Base-by-base conservation (phyloP, 2,329 filamentous ascomycete species). In the Chaetomium olivaceum region DNA sequence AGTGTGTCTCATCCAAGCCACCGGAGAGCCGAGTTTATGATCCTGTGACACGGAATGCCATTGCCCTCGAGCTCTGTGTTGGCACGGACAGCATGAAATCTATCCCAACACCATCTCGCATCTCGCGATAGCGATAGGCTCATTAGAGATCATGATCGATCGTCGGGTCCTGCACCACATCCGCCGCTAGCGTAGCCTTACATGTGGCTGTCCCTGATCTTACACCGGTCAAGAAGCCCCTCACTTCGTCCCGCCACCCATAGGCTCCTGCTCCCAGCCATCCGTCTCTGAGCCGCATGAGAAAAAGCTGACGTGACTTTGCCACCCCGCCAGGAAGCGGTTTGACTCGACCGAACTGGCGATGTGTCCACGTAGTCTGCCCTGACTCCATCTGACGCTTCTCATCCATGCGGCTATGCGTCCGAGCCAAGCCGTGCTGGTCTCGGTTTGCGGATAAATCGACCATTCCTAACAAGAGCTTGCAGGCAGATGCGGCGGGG, bases 331-430 rank as follows among this genome's bases (percentile, higher is more conserved):
- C 39, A 43, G 36, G 31, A 50, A 21, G 27, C 16, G 9, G 54
- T 11, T 29, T 23, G n/a, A 57, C 14, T 57, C 48, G 31, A 61
- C 51, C 29, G 48, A 58, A 57, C 51, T 46, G 62, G 56, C 54
- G 33, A 56, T 60, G 54, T 25, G 46, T 55, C 43, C 65, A 67
- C 65, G 65, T 67, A 64, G 62, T 51, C 48, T 4, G 16, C 21
- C 21, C 39, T 19, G 21, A 23, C n/a, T 46, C 55, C 62, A 31
- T 61, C 61, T 46, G 58, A 56, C 55, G 11, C 46, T 56, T 36
- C 8, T 7, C 8, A 46, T 25, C 19, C 19, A 48, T 39, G 31
- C 31, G 31, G 31, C 21, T 9, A 60, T 62, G 62, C 54, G 39
- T 36, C 48, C 36, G 39, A 62, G 62, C 58, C 62, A 64, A 62